These are phyloP conservation scores for Nemania diffusa DNA, from an alignment of 2,329 filamentous ascomycete genomes.

Conservation along the genomic window DNA sequence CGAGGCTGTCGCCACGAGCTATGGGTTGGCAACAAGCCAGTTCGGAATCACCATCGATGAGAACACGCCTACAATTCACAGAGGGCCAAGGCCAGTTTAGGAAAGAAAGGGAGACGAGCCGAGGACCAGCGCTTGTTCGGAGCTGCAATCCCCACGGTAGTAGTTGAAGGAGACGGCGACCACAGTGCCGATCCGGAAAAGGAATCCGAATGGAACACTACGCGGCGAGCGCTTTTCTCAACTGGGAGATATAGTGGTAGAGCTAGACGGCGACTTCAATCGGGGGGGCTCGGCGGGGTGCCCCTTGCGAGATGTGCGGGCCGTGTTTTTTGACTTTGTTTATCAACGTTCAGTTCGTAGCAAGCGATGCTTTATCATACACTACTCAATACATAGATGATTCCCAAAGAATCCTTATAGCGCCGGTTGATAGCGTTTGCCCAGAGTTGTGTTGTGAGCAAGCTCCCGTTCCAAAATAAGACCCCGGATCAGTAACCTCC, in stretches of 20 bases:
- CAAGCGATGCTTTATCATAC: neutral
- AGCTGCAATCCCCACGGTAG: conserved; percentile 5
- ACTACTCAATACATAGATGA: neutral
- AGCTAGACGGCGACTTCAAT: conserved; percentile 5
- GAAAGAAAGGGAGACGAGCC: neutral
- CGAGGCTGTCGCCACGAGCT: conserved; percentile 66
- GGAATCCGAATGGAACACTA: conserved; percentile 28
- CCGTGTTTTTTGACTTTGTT: neutral
- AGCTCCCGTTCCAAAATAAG: conserved; percentile 39
- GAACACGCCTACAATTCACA: conserved; percentile 33
- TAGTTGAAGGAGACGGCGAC: neutral
- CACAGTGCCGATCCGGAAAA: conserved; percentile 27
- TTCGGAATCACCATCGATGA: conserved; percentile 56
- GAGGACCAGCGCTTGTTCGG: neutral
- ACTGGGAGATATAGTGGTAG: neutral
- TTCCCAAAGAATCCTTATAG: neutral
- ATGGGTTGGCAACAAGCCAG: conserved; percentile 55
- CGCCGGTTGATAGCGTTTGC: neutral
- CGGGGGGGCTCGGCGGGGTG: neutral
- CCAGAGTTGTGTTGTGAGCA: neutral
- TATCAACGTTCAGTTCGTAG: conserved; percentile 1
- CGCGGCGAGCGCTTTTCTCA: neutral
- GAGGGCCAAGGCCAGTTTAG: conserved; percentile 16
- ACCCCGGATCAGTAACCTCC: conserved; percentile 43
- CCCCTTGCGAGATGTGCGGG: neutral